Evolutionary conservation across 257 asterid species (phyloP), one percentile per base, ranked within the genome.

Genomic region (Haberlea rhodopensis): DNA sequence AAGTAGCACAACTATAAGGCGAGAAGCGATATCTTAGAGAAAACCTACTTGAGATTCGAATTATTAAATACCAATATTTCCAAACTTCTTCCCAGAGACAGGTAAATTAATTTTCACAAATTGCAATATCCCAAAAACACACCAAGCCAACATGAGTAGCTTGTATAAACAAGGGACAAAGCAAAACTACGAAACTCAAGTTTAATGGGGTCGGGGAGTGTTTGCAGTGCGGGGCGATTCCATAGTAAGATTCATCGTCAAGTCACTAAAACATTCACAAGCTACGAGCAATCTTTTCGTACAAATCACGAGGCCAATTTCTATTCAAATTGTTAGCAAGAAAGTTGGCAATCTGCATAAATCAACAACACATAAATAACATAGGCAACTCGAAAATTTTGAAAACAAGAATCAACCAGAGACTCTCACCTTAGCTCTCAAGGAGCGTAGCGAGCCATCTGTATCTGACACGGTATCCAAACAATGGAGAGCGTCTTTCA

Each of bases 261-360:
- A 8, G 43, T 19, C 15, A 31, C 18, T 9, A 20, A 23, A 21
- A 28, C 75, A 53, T 65, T 84, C 86, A 87, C 79, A 91, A 75
- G 82, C 89, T 85, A 66, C 90, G 83, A 52, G 96, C 95, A 54
- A 87, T 91, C 80, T 82, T 89, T 63, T 91, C 98, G 51, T 85
- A 91, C 67, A 91, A 80, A 73, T 91, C 98, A 10, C 87, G 89
- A 23, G 98, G 98, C 98, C 98, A 91, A 75, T 81, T 91, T 75
- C 84, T 75, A 73, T 84, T 81, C 82, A 85, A 37, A 68, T 85
- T 91, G 82, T 81, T 89, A 9, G 97, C 96, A 3, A 91, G 96
- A 65, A 91, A 91, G 81, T 89, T 91, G 54, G 94, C 88, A 6
- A 91, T 91, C 98, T 91, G 96, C 85, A 78, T 49, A 46, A 67